These are phyloP conservation scores for Entrophospora sp. DNA, from an alignment of 192 early-diverging fungal genomes.

Conservation along the genomic window DNA sequence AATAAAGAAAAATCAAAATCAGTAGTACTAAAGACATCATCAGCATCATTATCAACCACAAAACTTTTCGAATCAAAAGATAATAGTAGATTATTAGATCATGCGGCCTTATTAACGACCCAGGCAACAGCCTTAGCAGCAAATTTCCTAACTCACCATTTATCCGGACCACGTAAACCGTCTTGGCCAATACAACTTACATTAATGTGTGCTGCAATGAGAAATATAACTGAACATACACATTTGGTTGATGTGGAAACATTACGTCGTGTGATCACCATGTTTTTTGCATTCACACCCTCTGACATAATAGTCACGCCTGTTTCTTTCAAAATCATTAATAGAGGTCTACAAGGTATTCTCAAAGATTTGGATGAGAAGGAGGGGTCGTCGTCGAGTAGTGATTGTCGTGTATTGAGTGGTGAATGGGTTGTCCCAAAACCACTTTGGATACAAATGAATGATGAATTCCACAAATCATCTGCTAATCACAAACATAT, in stretches of 20 bases:
- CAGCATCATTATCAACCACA: too few relatives aligned
- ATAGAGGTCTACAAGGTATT: conserved; percentile 1
- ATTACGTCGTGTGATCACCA: neutral
- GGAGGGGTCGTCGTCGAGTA: too few relatives aligned
- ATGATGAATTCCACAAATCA: neutral
- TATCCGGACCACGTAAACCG: conserved; percentile 35
- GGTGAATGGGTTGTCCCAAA: conserved; percentile 18
- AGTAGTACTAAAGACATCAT: too few relatives aligned
- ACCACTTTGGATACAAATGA: conserved; percentile 15
- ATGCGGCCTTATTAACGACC: neutral
- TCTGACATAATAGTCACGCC: conserved; percentile 15
- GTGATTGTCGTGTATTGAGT: neutral
- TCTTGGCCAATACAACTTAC: conserved; percentile 34
- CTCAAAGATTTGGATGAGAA: neutral
- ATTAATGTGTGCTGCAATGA: conserved; percentile 2
- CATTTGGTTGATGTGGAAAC: conserved; percentile 2
- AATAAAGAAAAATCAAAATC: too few relatives aligned
- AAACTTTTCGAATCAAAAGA: neutral
- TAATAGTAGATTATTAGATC: conserved; percentile 2
- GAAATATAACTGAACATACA: neutral
- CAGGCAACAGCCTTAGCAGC: conserved; percentile 21
- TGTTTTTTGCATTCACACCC: neutral
- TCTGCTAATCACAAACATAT: neutral
- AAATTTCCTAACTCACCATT: conserved; percentile 26
- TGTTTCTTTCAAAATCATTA: conserved; percentile 7